A percentile compares a stretch with the other conserved stretches of the same genome.
Conservation (phyloP, 1,284 basidiomycete species). For the Naganishia liquefaciens region DNA sequence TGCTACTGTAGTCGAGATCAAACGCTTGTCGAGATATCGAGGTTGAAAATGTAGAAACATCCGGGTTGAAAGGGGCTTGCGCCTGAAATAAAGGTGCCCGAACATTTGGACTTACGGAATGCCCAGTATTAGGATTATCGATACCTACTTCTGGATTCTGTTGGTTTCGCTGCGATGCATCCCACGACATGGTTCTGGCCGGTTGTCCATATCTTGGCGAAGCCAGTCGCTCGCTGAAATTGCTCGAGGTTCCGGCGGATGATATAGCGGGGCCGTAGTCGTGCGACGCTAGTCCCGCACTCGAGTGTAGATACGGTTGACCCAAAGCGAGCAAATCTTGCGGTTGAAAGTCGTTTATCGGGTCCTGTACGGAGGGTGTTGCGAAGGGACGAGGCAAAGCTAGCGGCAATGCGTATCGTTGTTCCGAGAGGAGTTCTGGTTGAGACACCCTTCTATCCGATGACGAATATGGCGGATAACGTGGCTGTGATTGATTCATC, state of each 20-base stretch:
- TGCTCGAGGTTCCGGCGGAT: neutral
- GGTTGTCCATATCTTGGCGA: neutral
- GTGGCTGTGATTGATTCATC: neutral
- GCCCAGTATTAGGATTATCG: neutral
- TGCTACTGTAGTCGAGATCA: slow-evolving; percentile 32
- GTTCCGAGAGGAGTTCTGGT: neutral
- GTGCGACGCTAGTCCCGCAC: neutral
- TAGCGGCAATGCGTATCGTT: neutral
- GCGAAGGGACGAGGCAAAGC: neutral
- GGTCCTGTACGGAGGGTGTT: neutral
- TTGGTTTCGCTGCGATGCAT: neutral
- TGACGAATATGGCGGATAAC: neutral
- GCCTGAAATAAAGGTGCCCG: slow-evolving; percentile 7
- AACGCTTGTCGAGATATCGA: slow-evolving; percentile 28
- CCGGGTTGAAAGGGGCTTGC: slow-evolving; percentile 19
- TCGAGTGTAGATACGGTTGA: slow-evolving; percentile 16
- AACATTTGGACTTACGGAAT: neutral
- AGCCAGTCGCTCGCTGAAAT: neutral
- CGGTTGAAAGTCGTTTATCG: slow-evolving; percentile 11
- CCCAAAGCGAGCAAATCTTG: slow-evolving; percentile 23
- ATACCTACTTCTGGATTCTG: neutral
- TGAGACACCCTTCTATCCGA: neutral
- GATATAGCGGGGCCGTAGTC: neutral
- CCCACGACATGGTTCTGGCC: slow-evolving; percentile 9
- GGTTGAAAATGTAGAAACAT: slow-evolving; percentile 13